Evolutionary conservation across 1,284 basidiomycete species (phyloP).

Genomic region (Bjerkandera adusta): DNA sequence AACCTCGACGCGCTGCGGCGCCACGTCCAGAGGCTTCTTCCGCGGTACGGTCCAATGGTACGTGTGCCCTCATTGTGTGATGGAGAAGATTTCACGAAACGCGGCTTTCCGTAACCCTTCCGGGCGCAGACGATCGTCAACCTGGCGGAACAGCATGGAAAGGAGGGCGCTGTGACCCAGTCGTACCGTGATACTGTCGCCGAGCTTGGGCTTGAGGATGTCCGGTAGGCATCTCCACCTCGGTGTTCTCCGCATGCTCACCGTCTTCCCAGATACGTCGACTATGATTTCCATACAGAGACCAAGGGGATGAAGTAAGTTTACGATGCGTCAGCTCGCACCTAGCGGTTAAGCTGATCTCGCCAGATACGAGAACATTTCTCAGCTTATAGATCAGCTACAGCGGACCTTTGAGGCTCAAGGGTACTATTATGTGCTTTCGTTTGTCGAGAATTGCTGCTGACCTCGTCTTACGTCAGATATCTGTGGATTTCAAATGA

Average conservation of each 20-base stretch:
- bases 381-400: constrained; percentile 70
- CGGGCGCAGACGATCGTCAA: constrained; percentile 87
- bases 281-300: constrained; percentile 91
- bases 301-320: constrained; percentile 88
- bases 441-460: constrained; percentile 20
- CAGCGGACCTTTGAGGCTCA: constrained; percentile 74
- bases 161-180: constrained; percentile 78
- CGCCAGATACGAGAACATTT: constrained; percentile 84
- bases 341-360: constrained; percentile 14
- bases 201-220: constrained; percentile 58
- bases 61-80: constrained; percentile 16
- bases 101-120: too few species aligned
- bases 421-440: too few species aligned
- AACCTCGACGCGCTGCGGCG: constrained; percentile 68
- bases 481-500: constrained; percentile 85
- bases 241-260: not conserved
- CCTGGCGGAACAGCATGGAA: constrained; percentile 88
- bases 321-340: not conserved
- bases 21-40: constrained; percentile 72
- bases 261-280: constrained; percentile 42
- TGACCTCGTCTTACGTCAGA: constrained; percentile 45
- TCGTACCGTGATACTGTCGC: constrained; percentile 75
- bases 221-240: constrained; percentile 46
- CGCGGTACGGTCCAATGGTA: constrained; percentile 79
- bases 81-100: too few species aligned